Conservation (phyloP, 768 basidiomycete species). For the Harrya chromipes region DNA sequence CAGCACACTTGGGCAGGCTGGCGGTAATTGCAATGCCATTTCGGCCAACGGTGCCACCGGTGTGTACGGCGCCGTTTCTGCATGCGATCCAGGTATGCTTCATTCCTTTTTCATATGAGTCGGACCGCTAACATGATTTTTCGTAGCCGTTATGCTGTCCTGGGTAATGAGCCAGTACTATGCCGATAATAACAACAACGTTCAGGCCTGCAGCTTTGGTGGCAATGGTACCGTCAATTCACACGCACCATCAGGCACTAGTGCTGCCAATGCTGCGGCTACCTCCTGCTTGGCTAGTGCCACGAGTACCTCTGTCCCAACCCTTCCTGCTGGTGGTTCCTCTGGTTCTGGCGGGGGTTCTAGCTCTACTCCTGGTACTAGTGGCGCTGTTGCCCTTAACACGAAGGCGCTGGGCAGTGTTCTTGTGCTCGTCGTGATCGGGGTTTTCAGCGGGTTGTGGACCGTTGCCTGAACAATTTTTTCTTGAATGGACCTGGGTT, state of each 20-base stretch:
- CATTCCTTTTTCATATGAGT: neutral
- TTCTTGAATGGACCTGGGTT: neutral
- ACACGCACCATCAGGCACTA: conserved; percentile 45
- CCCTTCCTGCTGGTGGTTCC: conserved; percentile 36
- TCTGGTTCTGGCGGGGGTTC: conserved; percentile 22
- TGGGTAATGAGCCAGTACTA: conserved; percentile 82
- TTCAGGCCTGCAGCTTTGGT: conserved; percentile 69
- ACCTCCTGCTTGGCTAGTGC: conserved; percentile 67
- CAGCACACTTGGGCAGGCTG: conserved; percentile 54
- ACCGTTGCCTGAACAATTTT: conserved; percentile 32
- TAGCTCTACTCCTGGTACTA: conserved; percentile 18
- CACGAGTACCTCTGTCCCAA: conserved; percentile 61
- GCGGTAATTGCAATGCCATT: conserved; percentile 66
- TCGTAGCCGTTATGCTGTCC: conserved; percentile 69
- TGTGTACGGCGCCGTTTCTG: conserved; percentile 70
- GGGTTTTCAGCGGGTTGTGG: conserved; percentile 42
- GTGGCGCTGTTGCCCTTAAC: conserved; percentile 22
- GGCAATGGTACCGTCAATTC: conserved; percentile 82
- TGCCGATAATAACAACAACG: conserved; percentile 54
- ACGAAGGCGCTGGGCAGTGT: conserved; percentile 39
- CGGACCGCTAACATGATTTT: conserved; percentile 5
- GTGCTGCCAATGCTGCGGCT: conserved; percentile 53
- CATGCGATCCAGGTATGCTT: conserved; percentile 73
- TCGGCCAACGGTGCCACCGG: conserved; percentile 71
- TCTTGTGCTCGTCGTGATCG: conserved; percentile 33